Base-by-base conservation (phyloP, 1,139 yeast genomes). In the Zygosaccharomyces sapae region DNA sequence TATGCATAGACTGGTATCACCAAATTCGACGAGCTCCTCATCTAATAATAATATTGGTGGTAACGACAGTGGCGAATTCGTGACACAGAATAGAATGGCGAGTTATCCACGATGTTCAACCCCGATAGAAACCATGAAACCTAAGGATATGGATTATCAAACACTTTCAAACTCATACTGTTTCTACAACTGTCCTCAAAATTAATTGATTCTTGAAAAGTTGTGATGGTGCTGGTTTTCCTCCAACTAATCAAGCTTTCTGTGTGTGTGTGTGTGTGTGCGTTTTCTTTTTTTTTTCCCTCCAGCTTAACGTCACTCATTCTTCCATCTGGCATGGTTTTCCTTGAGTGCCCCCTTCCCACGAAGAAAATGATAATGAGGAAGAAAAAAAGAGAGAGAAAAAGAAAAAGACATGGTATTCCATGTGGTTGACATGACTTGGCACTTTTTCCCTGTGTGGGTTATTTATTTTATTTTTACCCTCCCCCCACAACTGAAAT, bases 131-230 rank as follows among this genome's bases (percentile, higher is more conserved):
- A 40, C 29, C 13, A 20, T 33, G 12, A 44, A 37, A 42, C 19
- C 51, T 18, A 52, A 50, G 30, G 54, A 55, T 40, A 48, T 50
- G 41, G 60, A 58, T 47, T 59, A 61, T 45, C 57, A 61, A 38
- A 53, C 56, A 19, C 52, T 61, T 39, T 41, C 58, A 35, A 55
- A 55, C 34, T 55, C 63, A 1, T 59, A 56, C 36, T 61, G 63
- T 47, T 61, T 59, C 44, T 54, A 56, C 38, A 51, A 51, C 3
- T 52, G 59, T 5, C 43, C 52, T 30, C 33, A 46, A 10, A 24
- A 44, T 12, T 39, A 40, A 12, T 29, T 20, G 5, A 39, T 34
- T 12, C 7, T 22, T 22, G 25, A 22, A 4, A 22, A 29, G 34
- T 34, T 13, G 36, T 13, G 33, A 33, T 30, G 34, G 34, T 13